Evolutionary conservation across 1,284 basidiomycete species (phyloP).

Genomic region (Mycosarcoma mackinlayi): DNA sequence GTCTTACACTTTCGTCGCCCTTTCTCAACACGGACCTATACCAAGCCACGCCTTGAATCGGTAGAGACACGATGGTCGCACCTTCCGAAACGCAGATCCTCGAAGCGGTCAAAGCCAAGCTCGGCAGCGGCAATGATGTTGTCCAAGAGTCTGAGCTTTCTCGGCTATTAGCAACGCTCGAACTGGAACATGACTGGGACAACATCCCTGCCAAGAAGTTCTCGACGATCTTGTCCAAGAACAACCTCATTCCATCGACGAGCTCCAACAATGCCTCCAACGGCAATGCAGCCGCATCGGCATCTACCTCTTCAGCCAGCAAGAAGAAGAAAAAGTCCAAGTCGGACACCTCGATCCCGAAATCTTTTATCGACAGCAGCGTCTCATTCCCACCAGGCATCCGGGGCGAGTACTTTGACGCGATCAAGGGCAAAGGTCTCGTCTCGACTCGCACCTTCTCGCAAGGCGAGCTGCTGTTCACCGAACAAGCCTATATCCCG

Average conservation of each 20-base stretch:
- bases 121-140: neutral
- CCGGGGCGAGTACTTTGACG: conserved; percentile 77
- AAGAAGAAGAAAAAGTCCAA: conserved; percentile 49
- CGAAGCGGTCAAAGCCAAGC: conserved; percentile 21
- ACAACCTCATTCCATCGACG: conserved; percentile 20
- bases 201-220: conserved; percentile 46
- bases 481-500: conserved; percentile 73
- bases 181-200: conserved; percentile 53
- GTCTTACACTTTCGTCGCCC: too few species aligned
- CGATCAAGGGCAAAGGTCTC: conserved; percentile 83
- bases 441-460: conserved; percentile 77
- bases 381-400: conserved; percentile 68
- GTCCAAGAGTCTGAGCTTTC: conserved; percentile 18
- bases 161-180: conserved; percentile 42
- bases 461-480: conserved; percentile 82
- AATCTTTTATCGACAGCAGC: conserved; percentile 49
- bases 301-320: neutral
- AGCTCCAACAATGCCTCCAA: neutral
- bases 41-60: neutral
- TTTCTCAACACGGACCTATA: neutral
- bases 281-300: neutral
- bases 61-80: conserved; percentile 14
- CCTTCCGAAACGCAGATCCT: conserved; percentile 40
- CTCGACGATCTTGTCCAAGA: conserved; percentile 23
- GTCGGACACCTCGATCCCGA: conserved; percentile 26